Conservation (phyloP, 805 yeast genomes). For the Teunomyces aglyptinius region DNA sequence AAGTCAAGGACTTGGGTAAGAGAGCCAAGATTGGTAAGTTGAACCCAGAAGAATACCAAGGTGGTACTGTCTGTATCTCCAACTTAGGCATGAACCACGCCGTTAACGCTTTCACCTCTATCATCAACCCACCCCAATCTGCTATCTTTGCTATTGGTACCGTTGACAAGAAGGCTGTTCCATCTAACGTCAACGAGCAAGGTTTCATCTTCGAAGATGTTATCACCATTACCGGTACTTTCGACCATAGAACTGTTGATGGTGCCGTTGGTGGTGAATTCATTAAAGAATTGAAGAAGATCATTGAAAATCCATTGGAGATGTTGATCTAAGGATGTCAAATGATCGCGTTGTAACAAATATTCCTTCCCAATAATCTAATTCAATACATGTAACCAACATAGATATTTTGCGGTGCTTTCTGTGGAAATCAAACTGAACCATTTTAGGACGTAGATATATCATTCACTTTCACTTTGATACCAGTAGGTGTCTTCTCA, state of each 20-base stretch:
- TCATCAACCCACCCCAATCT: constrained; percentile 96
- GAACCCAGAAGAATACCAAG: constrained; percentile 96
- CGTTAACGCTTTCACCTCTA: constrained; percentile 88
- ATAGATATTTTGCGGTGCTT: background rate
- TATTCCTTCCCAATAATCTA: background rate
- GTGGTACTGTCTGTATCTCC: constrained; percentile 98
- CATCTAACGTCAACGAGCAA: constrained; percentile 84
- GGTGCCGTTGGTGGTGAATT: constrained; percentile 98
- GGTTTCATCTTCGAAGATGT: constrained; percentile 92
- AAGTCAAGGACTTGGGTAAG: constrained; percentile 89
- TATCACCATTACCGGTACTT: constrained; percentile 91
- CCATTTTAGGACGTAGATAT: too few relatives aligned
- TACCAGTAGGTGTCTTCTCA: background rate
- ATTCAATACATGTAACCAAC: background rate
- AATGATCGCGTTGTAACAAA: background rate
- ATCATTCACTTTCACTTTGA: too few relatives aligned
- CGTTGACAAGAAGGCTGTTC: constrained; percentile 86
- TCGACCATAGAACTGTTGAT: constrained; percentile 96
- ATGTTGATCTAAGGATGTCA: constrained; percentile 65
- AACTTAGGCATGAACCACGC: constrained; percentile 99
- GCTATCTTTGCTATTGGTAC: constrained; percentile 95
- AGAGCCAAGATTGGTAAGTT: constrained; percentile 94
- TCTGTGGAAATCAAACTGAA: too few relatives aligned
- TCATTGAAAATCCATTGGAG: constrained; percentile 95
- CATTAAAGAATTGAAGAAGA: constrained; percentile 87